Evolutionary conservation across 768 basidiomycete genomes (phyloP), one percentile per base, ranked within the genome.

Genomic region (Lentinula guzmanii): DNA sequence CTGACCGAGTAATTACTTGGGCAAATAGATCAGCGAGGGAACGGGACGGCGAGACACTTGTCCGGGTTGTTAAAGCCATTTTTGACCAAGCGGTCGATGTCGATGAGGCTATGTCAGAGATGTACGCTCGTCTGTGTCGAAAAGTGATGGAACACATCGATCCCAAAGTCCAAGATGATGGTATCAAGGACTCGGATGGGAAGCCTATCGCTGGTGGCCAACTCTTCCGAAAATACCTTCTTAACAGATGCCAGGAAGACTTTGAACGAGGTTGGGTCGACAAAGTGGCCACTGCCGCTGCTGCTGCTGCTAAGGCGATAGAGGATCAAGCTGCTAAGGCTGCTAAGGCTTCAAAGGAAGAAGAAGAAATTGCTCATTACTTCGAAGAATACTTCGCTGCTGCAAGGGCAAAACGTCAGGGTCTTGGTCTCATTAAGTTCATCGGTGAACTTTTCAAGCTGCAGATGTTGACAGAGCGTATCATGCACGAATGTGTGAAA

Each of bases 401-500:
- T 15, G 90, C 95, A 75, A 97, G 96, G 80, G 96, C 95, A 46
- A 98, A 98, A 79, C 91, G 95, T 63, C 91, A 93, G 64, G 95
- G 96, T 73, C 87, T 98, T 11, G 94, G 96, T 79, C 83, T 99
- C 66, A 94, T 98, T 78, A 93, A 91, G 74, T 95, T 99, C 77
- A 98, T 98, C 64, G 95, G 96, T 65, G 96, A 99, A 76, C 79
- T 98, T 58, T 99, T 94, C 88, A 98, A 98, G 78, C 80, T 99
- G 18, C 91, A 93, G 76, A 97, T 98, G 94, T 79, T 98, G 58
- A 95, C 93, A 52, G 93, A 95, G 77, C 89, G 93, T 66, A 96
- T 98, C 77, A 99, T 98, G 92, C 91, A 95, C 79, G 91, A 94
- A 74, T 99, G 96, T 79, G 87, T 98, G 71, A 93, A 94, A 84